Evolutionary conservation across 495 filamentous ascomycete species (phyloP).

Genomic region (Penicillium longicatenatum): DNA sequence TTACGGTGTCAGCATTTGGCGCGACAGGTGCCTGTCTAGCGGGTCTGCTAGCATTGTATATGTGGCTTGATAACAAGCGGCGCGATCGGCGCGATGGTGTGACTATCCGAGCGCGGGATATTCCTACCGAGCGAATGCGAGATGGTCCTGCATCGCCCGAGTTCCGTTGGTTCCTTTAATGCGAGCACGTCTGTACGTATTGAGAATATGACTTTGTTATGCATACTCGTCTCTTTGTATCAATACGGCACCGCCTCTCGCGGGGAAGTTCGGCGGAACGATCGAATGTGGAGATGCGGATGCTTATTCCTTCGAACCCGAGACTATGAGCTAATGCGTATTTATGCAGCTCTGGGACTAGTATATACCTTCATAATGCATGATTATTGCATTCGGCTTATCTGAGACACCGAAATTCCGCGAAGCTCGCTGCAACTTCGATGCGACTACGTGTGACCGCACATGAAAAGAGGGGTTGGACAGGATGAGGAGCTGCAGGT

Average conservation of each 20-base stretch:
- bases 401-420: neutral
- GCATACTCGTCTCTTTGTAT: too few relatives aligned
- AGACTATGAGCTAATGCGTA: neutral
- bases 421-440: neutral
- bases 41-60: constrained; percentile 59
- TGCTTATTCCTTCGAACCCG: too few relatives aligned
- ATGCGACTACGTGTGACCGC: neutral
- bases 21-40: constrained; percentile 60
- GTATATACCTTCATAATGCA: neutral
- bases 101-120: constrained; percentile 59
- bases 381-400: neutral
- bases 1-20: constrained; percentile 72
- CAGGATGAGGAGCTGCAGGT: neutral
- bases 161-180: constrained; percentile 64
- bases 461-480: neutral
- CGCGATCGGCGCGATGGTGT: constrained; percentile 62
- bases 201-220: too few relatives aligned
- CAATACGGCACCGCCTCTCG: too few relatives aligned
- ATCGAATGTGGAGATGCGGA: too few relatives aligned
- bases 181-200: too few relatives aligned
- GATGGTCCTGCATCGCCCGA: constrained; percentile 63
- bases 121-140: constrained; percentile 65
- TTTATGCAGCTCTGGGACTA: neutral
- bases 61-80: constrained; percentile 68
- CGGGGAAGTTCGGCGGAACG: too few relatives aligned